Evolutionary conservation across 225 moss, liverwort and hornwort genomes (phyloP).

Genomic region (Pleurozium schreberi): DNA sequence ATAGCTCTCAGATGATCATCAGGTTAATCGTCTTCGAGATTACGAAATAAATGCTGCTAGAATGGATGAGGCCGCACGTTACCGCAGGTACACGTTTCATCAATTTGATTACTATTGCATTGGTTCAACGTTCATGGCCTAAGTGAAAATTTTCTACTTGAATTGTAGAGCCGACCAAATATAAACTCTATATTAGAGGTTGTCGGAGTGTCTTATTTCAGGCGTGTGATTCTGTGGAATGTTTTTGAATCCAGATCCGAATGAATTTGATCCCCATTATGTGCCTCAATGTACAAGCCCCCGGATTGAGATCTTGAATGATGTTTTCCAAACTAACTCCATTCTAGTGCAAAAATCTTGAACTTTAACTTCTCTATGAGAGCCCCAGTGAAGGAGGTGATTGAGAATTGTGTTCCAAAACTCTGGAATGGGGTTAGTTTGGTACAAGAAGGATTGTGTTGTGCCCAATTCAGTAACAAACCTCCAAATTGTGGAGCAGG

Average conservation of each 20-base stretch:
- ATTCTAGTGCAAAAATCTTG: not conserved
- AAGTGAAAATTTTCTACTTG: not conserved
- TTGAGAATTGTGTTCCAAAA: not conserved
- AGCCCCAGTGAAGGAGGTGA: too few species aligned
- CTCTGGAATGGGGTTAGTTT: not conserved
- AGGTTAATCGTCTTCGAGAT: slow-evolving; percentile 57
- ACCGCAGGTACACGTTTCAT: slow-evolving; percentile 37
- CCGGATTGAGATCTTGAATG: not conserved
- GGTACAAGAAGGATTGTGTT: not conserved
- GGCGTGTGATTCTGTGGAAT: not conserved
- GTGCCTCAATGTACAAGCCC: not conserved
- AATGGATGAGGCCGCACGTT: slow-evolving; percentile 62
- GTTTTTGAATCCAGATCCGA: too few species aligned
- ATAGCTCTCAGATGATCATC: not conserved
- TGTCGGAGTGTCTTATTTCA: not conserved
- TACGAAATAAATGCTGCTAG: slow-evolving; percentile 49
- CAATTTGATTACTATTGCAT: not conserved
- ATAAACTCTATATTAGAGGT: not conserved
- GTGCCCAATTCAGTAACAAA: too few species aligned
- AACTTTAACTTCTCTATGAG: not conserved
- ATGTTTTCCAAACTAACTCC: not conserved
- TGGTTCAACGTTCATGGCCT: not conserved
- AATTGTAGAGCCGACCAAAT: not conserved
- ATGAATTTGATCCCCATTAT: not conserved
- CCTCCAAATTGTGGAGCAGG: not conserved